Base-by-base conservation (phyloP, 768 basidiomycete genomes). In the Sistotremastrum niveocremeum region DNA sequence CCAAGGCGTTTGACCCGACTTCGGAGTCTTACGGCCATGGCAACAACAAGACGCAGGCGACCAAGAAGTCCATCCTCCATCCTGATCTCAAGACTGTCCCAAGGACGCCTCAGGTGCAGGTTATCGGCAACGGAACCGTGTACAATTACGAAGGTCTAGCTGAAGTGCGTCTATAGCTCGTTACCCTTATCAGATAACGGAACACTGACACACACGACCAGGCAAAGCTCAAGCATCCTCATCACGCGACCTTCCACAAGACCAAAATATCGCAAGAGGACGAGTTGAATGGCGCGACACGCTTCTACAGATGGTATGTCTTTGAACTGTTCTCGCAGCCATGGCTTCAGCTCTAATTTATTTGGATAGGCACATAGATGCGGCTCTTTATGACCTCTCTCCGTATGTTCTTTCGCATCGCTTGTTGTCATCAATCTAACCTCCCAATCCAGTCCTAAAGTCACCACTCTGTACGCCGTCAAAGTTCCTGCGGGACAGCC, bases 11-110 rank as follows among this genome's bases (percentile, higher is more conserved):
- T 58, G 88, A 91, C 58, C 77, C 74, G 2, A 45, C 62, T 0
- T 63, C 70, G 30, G 68, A 75, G 47, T 60, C 66, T 52, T 90
- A 91, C 55, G 88, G 89, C 0, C 88, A 91, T 55, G 86, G 88
- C 2, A 88, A 88, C 62, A 86, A 87, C 68, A 86, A 87, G 69
- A 87, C 83, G 0, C 74, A 79, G 46, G 64, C 66, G 39, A 77
- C 79, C 20, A 73, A 71, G 55, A 81, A 81, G 56, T 89, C 87
- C 3, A 82, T 91, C 54, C 76, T 90, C 9, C 86, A 89, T 57
- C 84, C 87, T 0, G 84, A 90, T 59, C 74, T 91, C 55, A 93
- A 89, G 69, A 90, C 85, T 36, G 87, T 94, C 50, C 87, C 90
- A 1, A 73, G 81, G 28, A 79, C 84, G 1, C 85, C 86, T 1